Base-by-base conservation (phyloP, 2,329 filamentous ascomycete species). In the Zasmidium cellare region DNA sequence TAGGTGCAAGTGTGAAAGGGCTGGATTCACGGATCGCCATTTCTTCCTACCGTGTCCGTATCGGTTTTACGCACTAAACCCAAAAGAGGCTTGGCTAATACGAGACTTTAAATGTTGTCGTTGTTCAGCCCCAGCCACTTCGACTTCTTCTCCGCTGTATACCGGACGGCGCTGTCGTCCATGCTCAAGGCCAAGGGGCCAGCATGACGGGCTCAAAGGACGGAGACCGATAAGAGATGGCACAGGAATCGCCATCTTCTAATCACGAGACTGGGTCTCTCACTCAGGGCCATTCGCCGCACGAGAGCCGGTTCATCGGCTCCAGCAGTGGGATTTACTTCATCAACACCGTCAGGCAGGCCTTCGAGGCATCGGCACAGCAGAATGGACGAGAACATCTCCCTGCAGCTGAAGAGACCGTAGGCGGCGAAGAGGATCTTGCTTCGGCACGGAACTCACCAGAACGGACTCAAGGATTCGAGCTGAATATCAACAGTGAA, bases 301-400 rank as follows among this genome's bases (percentile, higher is more conserved):
- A 62, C 45, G 63, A 63, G 46, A 57, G 58, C 46, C 61, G 63
- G 18, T 83, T 82, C 64, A 77, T 82, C 25, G 80, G 81, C 23
- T 81, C 78, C 63, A 79, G 79, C 12, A 80, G 77, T 44, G 80
- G 81, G 2, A 78, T 82, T 46, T 83, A 78, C 68, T 83, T 83
- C 67, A 75, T 80, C 63, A 81, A 83, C 57, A 82, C 80, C 1
- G 81, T 83, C 55, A 78, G 78, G 45, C 75, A 76, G 28, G 79
- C 80, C n/a, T 83, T 83, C 65, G 76, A 76, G 66, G 16, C 71
- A 9, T 63, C 63, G 11, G 31, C 46, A 9, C 58, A 58, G 54
- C 56, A 54, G 22, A 41, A 53, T 23, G 48, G 50, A 12, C 22
- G 25, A n/a, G 44, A 22, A 14, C 54, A 56, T 50, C 46, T 63